Conservation (phyloP, 805 yeast genomes). For the Schizosaccharomyces japonicus region DNA sequence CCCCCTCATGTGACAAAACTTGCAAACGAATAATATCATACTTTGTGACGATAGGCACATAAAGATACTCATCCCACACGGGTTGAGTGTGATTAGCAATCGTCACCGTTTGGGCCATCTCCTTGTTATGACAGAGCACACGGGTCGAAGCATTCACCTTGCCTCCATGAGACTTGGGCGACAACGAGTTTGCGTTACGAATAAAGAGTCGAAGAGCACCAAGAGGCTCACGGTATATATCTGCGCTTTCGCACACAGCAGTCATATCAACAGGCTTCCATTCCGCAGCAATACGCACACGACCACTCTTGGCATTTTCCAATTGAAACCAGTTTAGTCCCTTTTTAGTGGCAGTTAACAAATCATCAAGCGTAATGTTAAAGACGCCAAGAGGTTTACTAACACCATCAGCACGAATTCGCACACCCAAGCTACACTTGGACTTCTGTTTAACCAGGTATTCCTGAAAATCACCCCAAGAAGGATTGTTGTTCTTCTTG, state of each 20-base stretch:
- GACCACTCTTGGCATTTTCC: slow-evolving; percentile 38
- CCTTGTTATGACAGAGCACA: slow-evolving; percentile 50
- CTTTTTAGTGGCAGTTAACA: slow-evolving; percentile 56
- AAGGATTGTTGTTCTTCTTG: slow-evolving; percentile 41
- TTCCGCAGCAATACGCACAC: slow-evolving; percentile 37
- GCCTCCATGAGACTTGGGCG: slow-evolving; percentile 47
- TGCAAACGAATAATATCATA: not conserved
- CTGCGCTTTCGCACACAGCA: slow-evolving; percentile 38
- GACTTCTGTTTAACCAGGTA: slow-evolving; percentile 50
- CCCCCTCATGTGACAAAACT: not conserved
- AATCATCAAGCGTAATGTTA: slow-evolving; percentile 28
- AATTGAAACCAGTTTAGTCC: slow-evolving; percentile 60
- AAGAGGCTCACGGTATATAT: slow-evolving; percentile 80
- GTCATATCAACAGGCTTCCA: slow-evolving; percentile 73
- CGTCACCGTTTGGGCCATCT: slow-evolving; percentile 54
- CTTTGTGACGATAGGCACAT: slow-evolving; percentile 40
- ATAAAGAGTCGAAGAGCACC: slow-evolving; percentile 63
- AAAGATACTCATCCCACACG: slow-evolving; percentile 60
- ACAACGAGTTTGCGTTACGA: slow-evolving; percentile 45
- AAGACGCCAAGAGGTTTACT: slow-evolving; percentile 36
- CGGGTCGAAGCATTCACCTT: slow-evolving; percentile 80
- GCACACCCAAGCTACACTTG: slow-evolving; percentile 40
- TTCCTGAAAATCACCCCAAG: slow-evolving; percentile 40
- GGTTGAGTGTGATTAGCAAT: slow-evolving; percentile 49
- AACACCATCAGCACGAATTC: slow-evolving; percentile 17